Base-by-base conservation (phyloP, 352 stramenopile genomes). In the Phytophthora tubulina region DNA sequence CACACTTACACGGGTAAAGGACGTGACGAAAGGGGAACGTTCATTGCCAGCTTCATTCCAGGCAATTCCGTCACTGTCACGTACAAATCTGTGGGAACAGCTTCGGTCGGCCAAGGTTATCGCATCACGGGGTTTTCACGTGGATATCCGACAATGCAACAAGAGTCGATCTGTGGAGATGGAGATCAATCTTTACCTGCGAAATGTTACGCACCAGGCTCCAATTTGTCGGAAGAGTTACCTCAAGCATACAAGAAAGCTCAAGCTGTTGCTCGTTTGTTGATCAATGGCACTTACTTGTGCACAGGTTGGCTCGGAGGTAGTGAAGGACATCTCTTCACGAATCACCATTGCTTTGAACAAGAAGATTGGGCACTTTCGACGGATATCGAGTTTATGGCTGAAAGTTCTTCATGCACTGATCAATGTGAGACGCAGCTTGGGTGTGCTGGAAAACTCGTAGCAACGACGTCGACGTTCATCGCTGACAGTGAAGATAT, bases 331-430 rank as follows among this genome's bases (percentile, higher is more conserved):
- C 84, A 94, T 63, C 21, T 94, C n/a, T 77, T 93, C 69, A 93
- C 86, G 7, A 93, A 93, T 73, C 65, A 85, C 17, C 85, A 94
- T 68, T 94, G 83, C 63, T 90, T 90, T 42, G 55, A 78, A 14
- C 33, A 69, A 21, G 54, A 70, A 36, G 66, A 68, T 1, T 63
- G 72, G 55, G 80, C 75, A 0, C 53, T 66, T 0, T 60, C 58
- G 17, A 85, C 75, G 8, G 80, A 93, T 42, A 70, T 90, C 70
- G 86, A 94, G 73, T 91, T 94, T 21, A 62, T 14, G 1, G 83
- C 83, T 8, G 79, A 94, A 67, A 85, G 81, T 31, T 66, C 66
- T 3, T 76, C 70, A 21, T 94, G 87, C 48, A 68, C 57, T n/a
- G 73, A 76, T 4, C 48, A 86, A 30, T 93, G 82, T 41, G 72